These are phyloP conservation scores for Amanita pallidorosea DNA, from an alignment of 768 basidiomycete genomes.

Conservation along the genomic window DNA sequence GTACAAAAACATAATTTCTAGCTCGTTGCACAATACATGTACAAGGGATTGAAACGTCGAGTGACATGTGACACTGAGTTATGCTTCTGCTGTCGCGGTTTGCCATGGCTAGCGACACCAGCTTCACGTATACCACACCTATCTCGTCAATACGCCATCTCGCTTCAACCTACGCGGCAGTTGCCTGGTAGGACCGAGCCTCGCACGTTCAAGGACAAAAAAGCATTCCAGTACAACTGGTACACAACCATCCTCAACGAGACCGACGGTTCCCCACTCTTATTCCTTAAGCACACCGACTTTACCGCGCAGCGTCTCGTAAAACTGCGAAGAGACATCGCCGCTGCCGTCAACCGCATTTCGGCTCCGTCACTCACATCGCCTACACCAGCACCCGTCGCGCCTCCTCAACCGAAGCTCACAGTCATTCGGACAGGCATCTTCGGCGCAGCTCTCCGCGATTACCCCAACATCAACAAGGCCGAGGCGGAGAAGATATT, in stretches of 20 bases:
- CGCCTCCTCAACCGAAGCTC: conserved; percentile 37
- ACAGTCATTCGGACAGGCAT: conserved; percentile 69
- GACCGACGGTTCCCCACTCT: conserved; percentile 46
- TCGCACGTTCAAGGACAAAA: conserved; percentile 70
- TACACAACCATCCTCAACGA: conserved; percentile 63
- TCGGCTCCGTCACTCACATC: conserved; percentile 26
- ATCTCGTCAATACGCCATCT: conserved; percentile 44
- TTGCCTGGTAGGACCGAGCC: conserved; percentile 44
- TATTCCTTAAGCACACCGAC: conserved; percentile 73
- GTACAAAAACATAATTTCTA: no score
- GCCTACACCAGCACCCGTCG: conserved; percentile 17
- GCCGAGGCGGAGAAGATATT: conserved; percentile 42
- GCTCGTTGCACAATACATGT: no score
- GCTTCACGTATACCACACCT: conserved; percentile 15
- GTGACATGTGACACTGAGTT: no score
- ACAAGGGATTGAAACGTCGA: no score
- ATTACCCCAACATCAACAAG: conserved; percentile 40
- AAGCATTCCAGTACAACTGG: conserved; percentile 71
- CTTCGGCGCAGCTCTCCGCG: conserved; percentile 67
- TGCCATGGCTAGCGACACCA: conserved; percentile 11
- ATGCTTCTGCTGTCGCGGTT: conserved; percentile 16
- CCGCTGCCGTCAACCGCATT: conserved; percentile 38
- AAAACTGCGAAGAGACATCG: conserved; percentile 60
- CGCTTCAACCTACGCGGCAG: conserved; percentile 37
- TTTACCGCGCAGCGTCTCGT: conserved; percentile 60